These are phyloP conservation scores for Trichoderma sp. DNA, from an alignment of 2,329 filamentous ascomycete species.

Conservation along the genomic window DNA sequence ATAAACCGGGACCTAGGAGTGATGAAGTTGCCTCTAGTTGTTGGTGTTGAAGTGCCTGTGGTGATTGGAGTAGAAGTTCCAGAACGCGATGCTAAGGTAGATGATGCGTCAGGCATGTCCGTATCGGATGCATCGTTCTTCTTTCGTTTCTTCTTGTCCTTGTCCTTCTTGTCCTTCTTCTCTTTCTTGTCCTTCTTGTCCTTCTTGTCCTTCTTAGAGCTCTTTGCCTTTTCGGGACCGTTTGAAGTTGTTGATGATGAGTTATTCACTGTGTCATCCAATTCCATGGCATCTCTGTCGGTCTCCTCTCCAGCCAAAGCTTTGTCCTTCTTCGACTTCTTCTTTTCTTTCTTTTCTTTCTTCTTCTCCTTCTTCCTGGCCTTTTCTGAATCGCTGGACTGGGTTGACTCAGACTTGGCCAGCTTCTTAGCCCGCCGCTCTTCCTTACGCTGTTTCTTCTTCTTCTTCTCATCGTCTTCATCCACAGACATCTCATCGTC, in stretches of 20 bases:
- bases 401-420: slow-evolving; percentile 26
- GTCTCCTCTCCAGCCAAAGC: neutral
- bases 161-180: slow-evolving; percentile 43
- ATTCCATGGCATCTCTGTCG: neutral
- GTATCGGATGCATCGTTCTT: slow-evolving; percentile 32
- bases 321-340: slow-evolving; percentile 27
- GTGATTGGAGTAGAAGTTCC: slow-evolving; percentile 39
- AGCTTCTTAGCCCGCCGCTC: slow-evolving; percentile 37
- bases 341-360: slow-evolving; percentile 36
- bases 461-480: slow-evolving; percentile 32
- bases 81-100: slow-evolving; percentile 28
- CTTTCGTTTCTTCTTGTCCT: slow-evolving; percentile 50
- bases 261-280: slow-evolving; percentile 6
- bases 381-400: slow-evolving; percentile 24
- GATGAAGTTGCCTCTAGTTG: slow-evolving; percentile 64
- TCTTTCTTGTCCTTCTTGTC: slow-evolving; percentile 44
- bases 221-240: slow-evolving; percentile 24
- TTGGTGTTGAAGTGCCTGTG: slow-evolving; percentile 46
- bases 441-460: slow-evolving; percentile 41
- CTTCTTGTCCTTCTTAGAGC: slow-evolving; percentile 37
- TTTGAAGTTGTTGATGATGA: slow-evolving; percentile 22
- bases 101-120: slow-evolving; percentile 20
- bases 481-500: slow-evolving; percentile 24
- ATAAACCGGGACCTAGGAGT: slow-evolving; percentile 69
- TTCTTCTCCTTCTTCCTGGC: slow-evolving; percentile 28